Base-by-base conservation (phyloP, 306 rosid species). In the Begonia masoniana region DNA sequence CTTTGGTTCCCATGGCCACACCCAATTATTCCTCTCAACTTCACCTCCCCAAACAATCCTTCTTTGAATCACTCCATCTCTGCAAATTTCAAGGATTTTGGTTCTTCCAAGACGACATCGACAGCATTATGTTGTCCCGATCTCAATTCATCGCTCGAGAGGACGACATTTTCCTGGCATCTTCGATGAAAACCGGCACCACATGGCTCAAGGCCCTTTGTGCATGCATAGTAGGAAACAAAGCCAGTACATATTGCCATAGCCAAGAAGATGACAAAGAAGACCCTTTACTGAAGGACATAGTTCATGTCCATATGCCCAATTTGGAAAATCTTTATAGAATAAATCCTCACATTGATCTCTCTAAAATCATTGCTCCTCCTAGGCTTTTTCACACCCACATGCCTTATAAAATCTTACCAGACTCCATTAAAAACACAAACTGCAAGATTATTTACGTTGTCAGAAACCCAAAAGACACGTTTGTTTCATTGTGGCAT, bases 361-460 rank as follows among this genome's bases (percentile, higher is more conserved):
- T 64, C 35, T 41, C 62, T 1, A 49, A 31, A 31, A 5, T 15
- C 9, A 56, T 56, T 43, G 16, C 41, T n/a, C 56, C 56, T 48
- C 51, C 68, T 1, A 63, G 68, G 17, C 68, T 63, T 46, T 63
- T 63, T 35, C 68, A 63, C 61, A 63, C 68, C 16, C 68, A 63
- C 26, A 15, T 63, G 56, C 68, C 68, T 55, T 21, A 47, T 47
- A 63, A 52, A 11, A 55, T 52, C 15, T 8, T 63, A 12, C 56
- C 68, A 9, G 61, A 55, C 3, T 48, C 56, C 15, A 55, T 63
- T 19, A 63, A 55, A 26, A 49, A 21, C 26, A 9, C 62, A 0
- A 13, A 50, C 50, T 64, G 62, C 57, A 64, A 64, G 52, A 56
- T 50, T 23, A 62, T 64, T 26, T 64, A 50, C 52, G 43, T 56